phyloP scores from a whole-genome alignment of 1,139 yeast species.

The Insectozyma bohioensis region DNA sequence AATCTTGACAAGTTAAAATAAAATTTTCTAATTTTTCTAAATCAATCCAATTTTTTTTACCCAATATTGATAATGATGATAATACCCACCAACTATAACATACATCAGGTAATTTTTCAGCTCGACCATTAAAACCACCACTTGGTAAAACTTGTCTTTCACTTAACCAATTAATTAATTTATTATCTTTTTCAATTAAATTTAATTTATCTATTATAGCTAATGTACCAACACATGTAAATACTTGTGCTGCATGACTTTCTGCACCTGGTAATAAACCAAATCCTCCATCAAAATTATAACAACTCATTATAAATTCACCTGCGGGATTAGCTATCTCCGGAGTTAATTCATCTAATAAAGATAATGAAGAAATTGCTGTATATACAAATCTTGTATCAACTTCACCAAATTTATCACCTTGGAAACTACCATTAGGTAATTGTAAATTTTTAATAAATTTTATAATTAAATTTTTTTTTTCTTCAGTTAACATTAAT shows the following conservation, averaged over 20 bases:
- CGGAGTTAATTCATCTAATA: conserved; percentile 62
- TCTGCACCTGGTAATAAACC: conserved; percentile 95
- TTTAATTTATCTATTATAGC: conserved; percentile 66
- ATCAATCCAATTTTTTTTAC: conserved; percentile 73
- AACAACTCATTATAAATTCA: conserved; percentile 64
- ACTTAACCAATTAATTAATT: conserved; percentile 71
- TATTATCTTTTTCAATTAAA: conserved; percentile 44
- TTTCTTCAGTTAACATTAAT: conserved; percentile 29
- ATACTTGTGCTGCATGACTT: conserved; percentile 91
- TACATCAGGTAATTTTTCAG: conserved; percentile 93
- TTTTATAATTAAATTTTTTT: conserved; percentile 26
- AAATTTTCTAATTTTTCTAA: conserved; percentile 57
- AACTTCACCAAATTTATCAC: conserved; percentile 88
- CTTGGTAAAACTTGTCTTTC: conserved; percentile 79
- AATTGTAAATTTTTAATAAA: conserved; percentile 60
- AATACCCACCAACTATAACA: conserved; percentile 99
- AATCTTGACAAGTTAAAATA: conserved; percentile 78
- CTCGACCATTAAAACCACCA: conserved; percentile 96
- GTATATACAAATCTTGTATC: conserved; percentile 90
- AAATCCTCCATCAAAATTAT: conserved; percentile 94
- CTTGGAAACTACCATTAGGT: conserved; percentile 78
- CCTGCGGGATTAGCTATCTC: conserved; percentile 66
- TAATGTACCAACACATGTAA: conserved; percentile 80
- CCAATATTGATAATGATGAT: conserved; percentile 71
- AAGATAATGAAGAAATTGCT: conserved; percentile 70